phyloP scores from a whole-genome alignment of 306 rosid genomes.

The Hylodesmum podocarpum region DNA sequence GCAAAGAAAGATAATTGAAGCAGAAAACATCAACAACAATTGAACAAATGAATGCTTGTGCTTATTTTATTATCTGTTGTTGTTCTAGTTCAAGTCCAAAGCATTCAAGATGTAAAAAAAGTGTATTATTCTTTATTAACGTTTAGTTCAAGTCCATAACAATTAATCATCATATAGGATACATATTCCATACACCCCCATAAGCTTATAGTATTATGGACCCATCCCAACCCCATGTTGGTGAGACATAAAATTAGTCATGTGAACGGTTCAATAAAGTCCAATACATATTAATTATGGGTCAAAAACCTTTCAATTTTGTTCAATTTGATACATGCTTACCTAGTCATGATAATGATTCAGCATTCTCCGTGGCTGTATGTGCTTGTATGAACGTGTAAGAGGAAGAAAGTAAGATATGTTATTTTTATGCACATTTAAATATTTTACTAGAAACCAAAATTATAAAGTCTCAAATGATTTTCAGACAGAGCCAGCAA shows the following conservation, averaged over 20 bases:
- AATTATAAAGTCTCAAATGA: constrained; percentile 13
- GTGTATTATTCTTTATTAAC: too few relatives aligned
- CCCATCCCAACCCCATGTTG: constrained; percentile 23
- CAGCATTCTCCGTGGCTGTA: constrained; percentile 1
- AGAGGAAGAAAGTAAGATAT: background rate
- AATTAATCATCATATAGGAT: background rate
- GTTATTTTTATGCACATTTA: background rate
- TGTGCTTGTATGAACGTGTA: background rate
- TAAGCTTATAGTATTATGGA: constrained; percentile 12
- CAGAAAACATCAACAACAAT: background rate
- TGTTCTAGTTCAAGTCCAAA: too few relatives aligned
- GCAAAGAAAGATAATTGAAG: constrained; percentile 4
- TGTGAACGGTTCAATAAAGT: constrained; percentile 25
- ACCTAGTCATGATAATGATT: background rate
- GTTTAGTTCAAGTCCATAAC: too few relatives aligned
- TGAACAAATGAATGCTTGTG: constrained; percentile 28
- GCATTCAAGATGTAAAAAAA: too few relatives aligned
- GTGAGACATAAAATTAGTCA: constrained; percentile 31
- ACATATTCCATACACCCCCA: background rate
- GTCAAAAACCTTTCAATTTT: constrained; percentile 12
- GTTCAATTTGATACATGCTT: background rate
- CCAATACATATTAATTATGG: background rate
- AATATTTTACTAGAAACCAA: background rate
- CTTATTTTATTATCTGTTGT: constrained; percentile 26
- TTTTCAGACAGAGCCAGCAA: constrained; percentile 2